A percentile compares a stretch with the other conserved stretches of the same genome.
Evolutionary conservation across 768 basidiomycete species (phyloP).

Genomic region (Jaapia argillacea): DNA sequence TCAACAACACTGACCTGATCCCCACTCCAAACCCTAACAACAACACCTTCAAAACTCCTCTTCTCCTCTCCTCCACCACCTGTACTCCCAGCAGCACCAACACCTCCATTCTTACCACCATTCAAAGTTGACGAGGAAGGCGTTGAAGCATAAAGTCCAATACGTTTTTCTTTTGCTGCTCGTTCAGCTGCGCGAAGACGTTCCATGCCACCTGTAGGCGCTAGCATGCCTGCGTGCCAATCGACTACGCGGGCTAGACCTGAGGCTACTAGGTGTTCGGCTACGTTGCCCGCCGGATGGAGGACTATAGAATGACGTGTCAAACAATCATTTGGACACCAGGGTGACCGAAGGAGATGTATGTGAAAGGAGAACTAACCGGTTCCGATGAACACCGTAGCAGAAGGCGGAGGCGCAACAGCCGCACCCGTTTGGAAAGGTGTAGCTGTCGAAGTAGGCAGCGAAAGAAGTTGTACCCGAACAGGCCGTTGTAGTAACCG

Average conservation of each 20-base stretch:
- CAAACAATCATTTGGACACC: neutral
- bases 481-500: constrained; percentile 75
- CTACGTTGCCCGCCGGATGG: constrained; percentile 92
- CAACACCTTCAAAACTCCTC: constrained; percentile 69
- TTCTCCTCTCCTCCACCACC: constrained; percentile 25
- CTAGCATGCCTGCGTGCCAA: constrained; percentile 96
- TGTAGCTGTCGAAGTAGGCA: constrained; percentile 69
- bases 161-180: constrained; percentile 64
- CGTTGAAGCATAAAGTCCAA: constrained; percentile 56
- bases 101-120: neutral
- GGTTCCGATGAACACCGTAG: constrained; percentile 84
- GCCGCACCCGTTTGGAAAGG: constrained; percentile 63
- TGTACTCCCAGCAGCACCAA: constrained; percentile 32
- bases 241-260: constrained; percentile 90
- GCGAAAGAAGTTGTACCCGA: constrained; percentile 66
- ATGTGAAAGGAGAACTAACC: constrained; percentile 29
- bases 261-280: constrained; percentile 73
- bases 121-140: too few relatives aligned
- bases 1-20: constrained; percentile 82
- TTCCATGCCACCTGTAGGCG: constrained; percentile 77
- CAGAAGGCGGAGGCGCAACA: constrained; percentile 47
- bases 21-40: constrained; percentile 84
- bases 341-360: neutral
- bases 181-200: constrained; percentile 79
- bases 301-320: constrained; percentile 53